These are phyloP conservation scores for Cladosporium sp. DNA, from an alignment of 2,329 filamentous ascomycete species.

Conservation along the genomic window DNA sequence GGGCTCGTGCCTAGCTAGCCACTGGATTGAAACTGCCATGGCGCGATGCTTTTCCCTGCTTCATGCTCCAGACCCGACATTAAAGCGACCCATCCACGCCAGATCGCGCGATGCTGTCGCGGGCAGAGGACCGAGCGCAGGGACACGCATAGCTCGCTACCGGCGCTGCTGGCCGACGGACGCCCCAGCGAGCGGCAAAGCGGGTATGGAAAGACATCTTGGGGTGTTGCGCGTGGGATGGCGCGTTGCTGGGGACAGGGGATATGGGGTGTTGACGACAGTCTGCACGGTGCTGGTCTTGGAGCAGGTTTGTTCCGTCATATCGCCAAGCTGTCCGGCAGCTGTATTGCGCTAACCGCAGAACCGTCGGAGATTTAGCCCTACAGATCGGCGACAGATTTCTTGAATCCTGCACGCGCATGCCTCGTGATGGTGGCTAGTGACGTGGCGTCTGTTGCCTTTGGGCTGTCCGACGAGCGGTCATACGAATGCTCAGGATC, in stretches of 20 bases:
- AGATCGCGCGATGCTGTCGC: not conserved
- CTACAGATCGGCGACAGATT: not conserved
- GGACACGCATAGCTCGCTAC: not conserved
- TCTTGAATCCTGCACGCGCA: not conserved
- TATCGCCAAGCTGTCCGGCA: slow-evolving; percentile 1
- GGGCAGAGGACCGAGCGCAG: not conserved
- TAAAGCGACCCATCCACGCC: not conserved
- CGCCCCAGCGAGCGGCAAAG: not conserved
- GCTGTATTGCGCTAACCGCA: not conserved
- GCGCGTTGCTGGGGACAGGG: not conserved
- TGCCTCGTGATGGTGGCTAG: slow-evolving; percentile 1
- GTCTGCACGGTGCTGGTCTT: not conserved
- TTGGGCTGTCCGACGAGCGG: not conserved
- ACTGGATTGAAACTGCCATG: not conserved
- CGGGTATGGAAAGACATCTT: not conserved
- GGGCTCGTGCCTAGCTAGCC: not conserved
- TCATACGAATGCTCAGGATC: not conserved
- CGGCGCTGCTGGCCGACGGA: not conserved
- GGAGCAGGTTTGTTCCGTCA: not conserved
- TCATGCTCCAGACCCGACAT: not conserved
- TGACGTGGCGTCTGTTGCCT: slow-evolving; percentile 3
- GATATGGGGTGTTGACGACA: not conserved
- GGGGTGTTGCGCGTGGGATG: not conserved
- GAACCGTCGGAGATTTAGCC: slow-evolving; percentile 3
- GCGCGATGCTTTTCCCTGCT: not conserved